These are phyloP conservation scores for Smallanthus sonchifolius DNA, from an alignment of 129 eudicot species.

Conservation along the genomic window DNA sequence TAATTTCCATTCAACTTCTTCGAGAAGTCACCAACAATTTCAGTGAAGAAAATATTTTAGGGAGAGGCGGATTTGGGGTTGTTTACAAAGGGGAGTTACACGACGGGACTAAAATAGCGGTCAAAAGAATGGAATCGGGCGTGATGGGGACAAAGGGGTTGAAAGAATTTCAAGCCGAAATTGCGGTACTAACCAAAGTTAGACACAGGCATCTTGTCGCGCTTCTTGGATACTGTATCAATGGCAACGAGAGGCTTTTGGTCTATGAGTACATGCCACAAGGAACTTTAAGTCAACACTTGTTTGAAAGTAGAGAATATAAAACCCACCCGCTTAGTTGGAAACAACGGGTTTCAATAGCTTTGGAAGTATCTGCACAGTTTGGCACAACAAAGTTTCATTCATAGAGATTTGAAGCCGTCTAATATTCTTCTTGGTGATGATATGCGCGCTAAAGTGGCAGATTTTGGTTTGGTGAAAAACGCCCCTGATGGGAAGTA, in stretches of 20 bases:
- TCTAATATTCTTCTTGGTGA: constrained; percentile 69
- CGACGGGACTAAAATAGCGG: constrained; percentile 63
- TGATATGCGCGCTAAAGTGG: constrained; percentile 60
- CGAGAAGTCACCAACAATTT: constrained; percentile 51
- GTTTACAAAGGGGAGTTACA: constrained; percentile 61
- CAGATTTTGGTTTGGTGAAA: constrained; percentile 62
- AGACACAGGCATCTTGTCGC: constrained; percentile 71
- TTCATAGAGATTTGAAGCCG: constrained; percentile 72
- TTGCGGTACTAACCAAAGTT: constrained; percentile 65
- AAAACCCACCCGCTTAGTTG: constrained; percentile 40
- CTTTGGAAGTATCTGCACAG: constrained; percentile 73
- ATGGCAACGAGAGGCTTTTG: constrained; percentile 59
- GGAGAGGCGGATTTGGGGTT: constrained; percentile 70
- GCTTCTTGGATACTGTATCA: constrained; percentile 57
- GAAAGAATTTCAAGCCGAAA: constrained; percentile 66
- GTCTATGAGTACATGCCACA: constrained; percentile 84
- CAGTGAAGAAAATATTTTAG: constrained; percentile 44
- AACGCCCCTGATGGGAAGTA: constrained; percentile 57
- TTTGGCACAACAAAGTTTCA: constrained; percentile 72
- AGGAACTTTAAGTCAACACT: constrained; percentile 61
- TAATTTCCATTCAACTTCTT: constrained; percentile 48
- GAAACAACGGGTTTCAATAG: constrained; percentile 62
- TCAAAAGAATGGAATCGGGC: constrained; percentile 65
- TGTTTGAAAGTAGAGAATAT: constrained; percentile 41
- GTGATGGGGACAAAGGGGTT: constrained; percentile 46